Conservation (phyloP, 345 rosid genomes). For the Erysimum cheiranthoides region DNA sequence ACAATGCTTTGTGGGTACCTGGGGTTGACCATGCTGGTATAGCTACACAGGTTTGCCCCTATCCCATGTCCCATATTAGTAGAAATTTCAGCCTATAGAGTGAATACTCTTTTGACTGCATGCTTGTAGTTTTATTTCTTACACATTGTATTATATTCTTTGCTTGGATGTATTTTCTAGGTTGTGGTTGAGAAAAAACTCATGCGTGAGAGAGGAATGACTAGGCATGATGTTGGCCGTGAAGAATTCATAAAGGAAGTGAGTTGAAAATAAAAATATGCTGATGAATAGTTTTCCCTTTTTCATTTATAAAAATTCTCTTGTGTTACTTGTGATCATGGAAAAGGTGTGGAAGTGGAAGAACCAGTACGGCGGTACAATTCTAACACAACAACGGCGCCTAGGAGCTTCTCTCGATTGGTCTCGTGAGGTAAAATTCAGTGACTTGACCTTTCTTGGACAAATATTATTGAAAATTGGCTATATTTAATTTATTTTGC, state of each 20-base stretch:
- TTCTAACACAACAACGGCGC: conserved; percentile 69
- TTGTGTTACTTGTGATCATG: conserved; percentile 25
- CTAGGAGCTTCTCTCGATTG: conserved; percentile 97
- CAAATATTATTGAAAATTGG: conserved; percentile 1
- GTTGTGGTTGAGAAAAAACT: conserved; percentile 94
- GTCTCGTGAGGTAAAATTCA: conserved; percentile 87
- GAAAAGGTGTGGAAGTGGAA: conserved; percentile 96
- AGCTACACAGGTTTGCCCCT: conserved; percentile 82
- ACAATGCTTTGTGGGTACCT: conserved; percentile 93
- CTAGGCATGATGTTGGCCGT: conserved; percentile 95
- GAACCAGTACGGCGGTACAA: conserved; percentile 75
- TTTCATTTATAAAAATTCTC: neutral
- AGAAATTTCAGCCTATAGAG: conserved; percentile 5
- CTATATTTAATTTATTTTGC: neutral
- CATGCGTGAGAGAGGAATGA: conserved; percentile 76
- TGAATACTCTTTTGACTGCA: conserved; percentile 1
- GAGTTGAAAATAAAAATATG: conserved; percentile 39
- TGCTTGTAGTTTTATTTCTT: conserved; percentile 11
- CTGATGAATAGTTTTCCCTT: conserved; percentile 10
- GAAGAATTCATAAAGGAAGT: conserved; percentile 84
- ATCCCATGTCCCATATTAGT: conserved; percentile 4
- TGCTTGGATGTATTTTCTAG: conserved; percentile 48
- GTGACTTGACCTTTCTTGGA: neutral
- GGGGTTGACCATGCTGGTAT: conserved; percentile 99
- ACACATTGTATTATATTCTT: conserved; percentile 21